A percentile compares a stretch with the other conserved stretches of the same genome.
Conservation (phyloP, 2,329 filamentous ascomycete species). For the Epichloe amarillans region DNA sequence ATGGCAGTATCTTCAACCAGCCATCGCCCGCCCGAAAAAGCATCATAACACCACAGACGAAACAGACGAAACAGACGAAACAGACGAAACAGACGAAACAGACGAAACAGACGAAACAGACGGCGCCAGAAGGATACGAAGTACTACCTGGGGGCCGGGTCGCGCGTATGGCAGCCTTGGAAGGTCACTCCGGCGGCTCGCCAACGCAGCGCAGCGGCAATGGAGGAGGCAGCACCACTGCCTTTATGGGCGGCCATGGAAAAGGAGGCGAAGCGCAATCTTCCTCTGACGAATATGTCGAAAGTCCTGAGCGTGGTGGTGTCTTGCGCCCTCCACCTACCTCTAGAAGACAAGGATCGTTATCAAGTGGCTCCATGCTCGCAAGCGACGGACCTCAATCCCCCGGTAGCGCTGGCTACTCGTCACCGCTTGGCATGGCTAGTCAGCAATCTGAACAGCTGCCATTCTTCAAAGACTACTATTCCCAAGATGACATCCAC, state of each 20-base stretch:
- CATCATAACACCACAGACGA: slow-evolving; percentile 24
- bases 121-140: slow-evolving; percentile 46
- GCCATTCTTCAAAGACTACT: slow-evolving; percentile 96
- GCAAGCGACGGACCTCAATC: slow-evolving; percentile 59
- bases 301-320: slow-evolving; percentile 51
- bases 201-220: slow-evolving; percentile 37
- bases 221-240: slow-evolving; percentile 22
- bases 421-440: slow-evolving; percentile 68
- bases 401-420: slow-evolving; percentile 60
- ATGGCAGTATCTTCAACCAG: slow-evolving; percentile 75
- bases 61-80: slow-evolving; percentile 13
- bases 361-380: slow-evolving; percentile 73
- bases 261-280: slow-evolving; percentile 42
- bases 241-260: slow-evolving; percentile 30
- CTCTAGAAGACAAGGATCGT: slow-evolving; percentile 67
- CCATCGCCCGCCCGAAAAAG: slow-evolving; percentile 57
- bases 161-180: slow-evolving; percentile 87
- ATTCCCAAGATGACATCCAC: slow-evolving; percentile 91
- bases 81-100: slow-evolving; percentile 23
- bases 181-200: slow-evolving; percentile 55
- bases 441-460: slow-evolving; percentile 94
- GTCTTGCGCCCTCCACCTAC: slow-evolving; percentile 45
- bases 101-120: slow-evolving; percentile 12
- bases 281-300: slow-evolving; percentile 58
- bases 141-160: slow-evolving; percentile 79